Evolutionary conservation across 192 early-diverging fungal genomes (phyloP).

Genomic region (Allomyces macrogynus): DNA sequence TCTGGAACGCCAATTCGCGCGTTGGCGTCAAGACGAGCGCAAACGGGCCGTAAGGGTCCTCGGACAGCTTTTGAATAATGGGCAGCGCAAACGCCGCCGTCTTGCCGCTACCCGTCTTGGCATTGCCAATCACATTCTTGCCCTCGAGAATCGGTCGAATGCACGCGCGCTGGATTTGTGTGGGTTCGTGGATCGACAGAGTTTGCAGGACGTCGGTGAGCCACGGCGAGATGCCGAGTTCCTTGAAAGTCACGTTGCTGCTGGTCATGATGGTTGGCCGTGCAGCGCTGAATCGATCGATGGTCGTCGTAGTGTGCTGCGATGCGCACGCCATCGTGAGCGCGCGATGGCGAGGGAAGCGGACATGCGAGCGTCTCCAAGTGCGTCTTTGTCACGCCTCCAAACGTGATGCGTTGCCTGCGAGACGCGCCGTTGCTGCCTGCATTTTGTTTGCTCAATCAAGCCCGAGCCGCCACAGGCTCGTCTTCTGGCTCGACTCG

Average conservation of each 20-base stretch:
- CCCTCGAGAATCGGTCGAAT: constrained; percentile 56
- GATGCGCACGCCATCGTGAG: too few relatives aligned
- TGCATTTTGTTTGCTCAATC: too few relatives aligned
- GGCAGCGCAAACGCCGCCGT: constrained; percentile 96
- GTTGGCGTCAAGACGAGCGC: constrained; percentile 92
- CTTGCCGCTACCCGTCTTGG: constrained; percentile 93
- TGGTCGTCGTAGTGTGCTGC: too few relatives aligned
- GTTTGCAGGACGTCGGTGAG: constrained; percentile 50
- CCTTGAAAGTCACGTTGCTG: constrained; percentile 25
- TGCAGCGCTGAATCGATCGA: too few relatives aligned
- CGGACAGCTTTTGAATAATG: constrained; percentile 80
- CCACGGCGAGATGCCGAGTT: constrained; percentile 67
- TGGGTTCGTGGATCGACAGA: constrained; percentile 67
- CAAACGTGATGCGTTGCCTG: too few relatives aligned
- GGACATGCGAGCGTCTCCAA: too few relatives aligned
- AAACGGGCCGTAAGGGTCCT: constrained; percentile 92
- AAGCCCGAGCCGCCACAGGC: too few relatives aligned
- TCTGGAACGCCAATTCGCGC: constrained; percentile 90
- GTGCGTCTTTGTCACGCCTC: too few relatives aligned
- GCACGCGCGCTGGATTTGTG: constrained; percentile 82
- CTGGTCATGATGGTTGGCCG: background rate
- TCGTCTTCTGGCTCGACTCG: too few relatives aligned
- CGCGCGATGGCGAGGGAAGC: too few relatives aligned
- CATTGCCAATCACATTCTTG: constrained; percentile 73
- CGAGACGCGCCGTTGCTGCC: too few relatives aligned